phyloP scores from a whole-genome alignment of 78 protist species.

The Goniomonas avonlea region DNA sequence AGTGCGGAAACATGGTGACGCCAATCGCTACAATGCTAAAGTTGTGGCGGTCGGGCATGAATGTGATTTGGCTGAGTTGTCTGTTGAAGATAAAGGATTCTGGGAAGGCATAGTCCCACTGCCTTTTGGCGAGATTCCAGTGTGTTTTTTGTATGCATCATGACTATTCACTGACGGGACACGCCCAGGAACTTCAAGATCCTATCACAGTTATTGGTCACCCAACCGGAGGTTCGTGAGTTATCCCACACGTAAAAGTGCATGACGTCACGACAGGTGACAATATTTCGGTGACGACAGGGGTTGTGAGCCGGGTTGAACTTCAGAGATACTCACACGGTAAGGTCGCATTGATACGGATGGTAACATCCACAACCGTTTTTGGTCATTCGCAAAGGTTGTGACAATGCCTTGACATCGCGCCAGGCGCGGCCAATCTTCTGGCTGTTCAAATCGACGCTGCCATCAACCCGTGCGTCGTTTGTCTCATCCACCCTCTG shows the following conservation, averaged over 20 bases:
- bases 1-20: conserved; percentile 14
- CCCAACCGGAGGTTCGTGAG: background rate
- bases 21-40: background rate
- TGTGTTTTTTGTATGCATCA: too few relatives aligned
- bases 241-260: too few relatives aligned
- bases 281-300: too few relatives aligned
- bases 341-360: too few relatives aligned
- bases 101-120: conserved; percentile 6
- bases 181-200: background rate
- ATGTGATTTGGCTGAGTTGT: background rate
- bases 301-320: too few relatives aligned
- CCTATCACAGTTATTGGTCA: background rate
- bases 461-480: background rate
- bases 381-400: too few relatives aligned
- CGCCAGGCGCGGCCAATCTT: conserved; percentile 1
- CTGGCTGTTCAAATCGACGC: conserved; percentile 5
- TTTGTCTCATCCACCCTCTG: too few relatives aligned
- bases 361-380: too few relatives aligned
- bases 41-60: background rate
- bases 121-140: background rate
- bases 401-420: too few relatives aligned
- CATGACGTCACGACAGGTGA: too few relatives aligned
- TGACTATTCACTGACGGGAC: too few relatives aligned
- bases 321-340: too few relatives aligned
- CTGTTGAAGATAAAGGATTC: background rate